Evolutionary conservation across 345 rosid species (phyloP).

Genomic region (Hibiscus mutabilis): DNA sequence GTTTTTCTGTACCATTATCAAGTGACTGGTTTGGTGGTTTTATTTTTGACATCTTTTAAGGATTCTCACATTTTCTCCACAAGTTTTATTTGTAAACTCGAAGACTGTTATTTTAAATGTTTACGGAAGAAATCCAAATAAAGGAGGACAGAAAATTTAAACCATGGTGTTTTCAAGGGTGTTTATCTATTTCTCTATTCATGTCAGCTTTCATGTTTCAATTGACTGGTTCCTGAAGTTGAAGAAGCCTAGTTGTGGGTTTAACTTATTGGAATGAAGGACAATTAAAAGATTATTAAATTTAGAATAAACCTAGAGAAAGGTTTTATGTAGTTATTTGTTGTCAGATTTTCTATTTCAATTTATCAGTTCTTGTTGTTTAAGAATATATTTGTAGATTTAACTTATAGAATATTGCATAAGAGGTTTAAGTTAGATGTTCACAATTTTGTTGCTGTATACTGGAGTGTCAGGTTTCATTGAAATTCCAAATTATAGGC

Average conservation of each 20-base stretch:
- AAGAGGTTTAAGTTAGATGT: conserved; percentile 1
- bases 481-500: neutral
- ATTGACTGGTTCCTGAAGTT: neutral
- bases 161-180: neutral
- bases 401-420: neutral
- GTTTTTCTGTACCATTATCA: neutral
- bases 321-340: neutral
- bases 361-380: neutral
- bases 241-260: neutral
- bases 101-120: too few species aligned
- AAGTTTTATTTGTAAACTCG: too few species aligned
- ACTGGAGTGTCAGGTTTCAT: neutral
- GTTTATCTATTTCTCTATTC: too few species aligned
- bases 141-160: neutral
- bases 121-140: neutral
- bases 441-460: neutral
- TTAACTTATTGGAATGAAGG: neutral
- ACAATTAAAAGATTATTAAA: neutral
- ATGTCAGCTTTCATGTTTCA: neutral
- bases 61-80: too few species aligned
- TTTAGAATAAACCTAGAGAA: neutral
- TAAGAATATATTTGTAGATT: neutral
- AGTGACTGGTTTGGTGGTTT: neutral
- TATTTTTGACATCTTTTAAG: neutral
- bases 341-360: neutral